Conservation (phyloP, 2,329 filamentous ascomycete species). For the Diaporthe capsici region DNA sequence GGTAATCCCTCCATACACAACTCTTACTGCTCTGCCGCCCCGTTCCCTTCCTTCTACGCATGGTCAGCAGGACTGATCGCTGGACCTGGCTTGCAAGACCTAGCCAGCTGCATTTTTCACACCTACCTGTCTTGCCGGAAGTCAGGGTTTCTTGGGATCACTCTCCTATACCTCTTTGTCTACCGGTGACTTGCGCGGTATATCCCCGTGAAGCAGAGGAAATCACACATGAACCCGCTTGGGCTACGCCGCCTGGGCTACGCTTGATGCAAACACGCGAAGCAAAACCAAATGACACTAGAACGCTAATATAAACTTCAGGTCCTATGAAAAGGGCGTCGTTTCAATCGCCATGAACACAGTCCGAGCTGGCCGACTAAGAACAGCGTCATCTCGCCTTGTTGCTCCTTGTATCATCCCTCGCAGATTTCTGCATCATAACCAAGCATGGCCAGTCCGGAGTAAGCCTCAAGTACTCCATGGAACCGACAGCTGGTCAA, state of each 20-base stretch:
- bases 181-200: background rate
- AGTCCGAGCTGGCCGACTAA: constrained; percentile 19
- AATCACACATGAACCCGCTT: background rate
- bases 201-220: background rate
- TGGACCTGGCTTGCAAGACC: background rate
- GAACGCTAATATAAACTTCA: constrained; percentile 3
- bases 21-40: no score
- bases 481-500: background rate
- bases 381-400: background rate
- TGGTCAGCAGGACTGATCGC: background rate
- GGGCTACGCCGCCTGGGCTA: background rate
- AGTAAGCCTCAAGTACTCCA: background rate
- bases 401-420: background rate
- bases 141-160: background rate
- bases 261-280: background rate
- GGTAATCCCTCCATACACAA: background rate
- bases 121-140: background rate
- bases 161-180: background rate
- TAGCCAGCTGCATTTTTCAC: background rate
- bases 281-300: background rate
- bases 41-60: background rate
- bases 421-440: background rate
- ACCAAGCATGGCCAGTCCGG: background rate
- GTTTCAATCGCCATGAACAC: constrained; percentile 7
- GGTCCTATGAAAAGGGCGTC: background rate